Evolutionary conservation across 106 monocot genomes (phyloP), one percentile per base, ranked within the genome.

Genomic region (Platanthera guangdongensis): DNA sequence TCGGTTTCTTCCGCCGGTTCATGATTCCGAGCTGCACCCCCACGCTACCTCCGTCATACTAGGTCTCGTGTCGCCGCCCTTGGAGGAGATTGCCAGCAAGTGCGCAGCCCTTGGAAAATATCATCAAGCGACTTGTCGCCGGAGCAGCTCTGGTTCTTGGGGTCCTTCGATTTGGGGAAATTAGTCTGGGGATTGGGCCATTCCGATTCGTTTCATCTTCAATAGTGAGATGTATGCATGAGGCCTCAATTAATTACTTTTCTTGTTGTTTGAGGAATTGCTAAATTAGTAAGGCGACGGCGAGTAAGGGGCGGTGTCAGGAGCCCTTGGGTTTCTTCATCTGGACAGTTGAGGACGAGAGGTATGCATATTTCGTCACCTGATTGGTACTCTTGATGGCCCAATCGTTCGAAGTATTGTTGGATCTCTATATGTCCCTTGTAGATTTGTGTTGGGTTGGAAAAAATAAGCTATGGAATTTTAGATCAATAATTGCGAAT

Each of bases 271-370:
- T n/a, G n/a, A 2, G 22, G 62, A 62, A 62, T 22, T 62, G 30
- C 25, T 21, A 30, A 30, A 3, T 30, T 65, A 65, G 30, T 10
- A 65, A 65, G 64, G 62, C 9, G 47, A 82, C 75, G 78, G 84
- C 81, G 80, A 78, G 50, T 68, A 83, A 83, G 78, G 77, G 79
- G 25, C 82, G 82, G 77, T 51, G 80, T 8, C 95, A 92, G 75
- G 95, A 95, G 81, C 95, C 95, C 57, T 81, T 95, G 51, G 95
- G 92, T 88, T 95, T 95, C 92, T 95, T 95, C 86, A 95, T 95
- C 51, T 95, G 95, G 95, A 95, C 92, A 0, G 90, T 95, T 52
- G 90, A 95, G 95, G 95, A 25, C 25, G 0, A 0, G 25, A 25
- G 25, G 25, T 95, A 60, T 52, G 7, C 4, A 28, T 65, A 15